Conservation (phyloP, 208 protist genomes). For the Acanthamoeba lenticulata region DNA sequence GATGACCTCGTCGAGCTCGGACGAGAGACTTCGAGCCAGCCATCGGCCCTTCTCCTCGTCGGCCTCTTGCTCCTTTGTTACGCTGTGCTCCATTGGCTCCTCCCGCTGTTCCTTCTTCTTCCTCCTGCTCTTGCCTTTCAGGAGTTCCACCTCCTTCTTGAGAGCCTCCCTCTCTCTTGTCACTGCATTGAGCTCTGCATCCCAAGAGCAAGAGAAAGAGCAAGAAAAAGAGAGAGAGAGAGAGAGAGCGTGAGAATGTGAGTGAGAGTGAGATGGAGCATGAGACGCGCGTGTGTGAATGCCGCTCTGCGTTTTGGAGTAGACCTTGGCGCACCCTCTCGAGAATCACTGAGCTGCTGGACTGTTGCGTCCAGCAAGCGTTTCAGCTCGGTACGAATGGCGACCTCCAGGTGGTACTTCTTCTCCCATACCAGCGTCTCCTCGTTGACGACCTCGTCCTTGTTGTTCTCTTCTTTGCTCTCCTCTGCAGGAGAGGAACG, state of each 20-base stretch:
- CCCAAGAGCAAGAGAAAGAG: not conserved
- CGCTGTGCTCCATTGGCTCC: not conserved
- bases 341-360: not conserved
- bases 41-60: not conserved
- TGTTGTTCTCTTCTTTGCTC: not conserved
- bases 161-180: slow-evolving; percentile 1
- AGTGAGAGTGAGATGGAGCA: not conserved
- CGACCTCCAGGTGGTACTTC: not conserved
- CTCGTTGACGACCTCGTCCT: not conserved
- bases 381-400: not conserved
- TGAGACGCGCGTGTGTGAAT: not conserved
- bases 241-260: not conserved
- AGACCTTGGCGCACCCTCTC: not conserved
- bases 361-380: not conserved
- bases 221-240: no score
- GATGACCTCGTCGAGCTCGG: not conserved
- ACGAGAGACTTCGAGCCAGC: not conserved
- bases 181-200: not conserved
- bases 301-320: not conserved
- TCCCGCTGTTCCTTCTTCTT: not conserved
- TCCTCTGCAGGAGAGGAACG: no score
- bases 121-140: not conserved
- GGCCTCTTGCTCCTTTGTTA: not conserved
- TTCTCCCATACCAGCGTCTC: not conserved
- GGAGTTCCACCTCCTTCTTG: not conserved